A percentile compares a stretch with the other conserved stretches of the same genome.
Conservation (phyloP, 768 basidiomycete species). For the Termitomyces heimii region DNA sequence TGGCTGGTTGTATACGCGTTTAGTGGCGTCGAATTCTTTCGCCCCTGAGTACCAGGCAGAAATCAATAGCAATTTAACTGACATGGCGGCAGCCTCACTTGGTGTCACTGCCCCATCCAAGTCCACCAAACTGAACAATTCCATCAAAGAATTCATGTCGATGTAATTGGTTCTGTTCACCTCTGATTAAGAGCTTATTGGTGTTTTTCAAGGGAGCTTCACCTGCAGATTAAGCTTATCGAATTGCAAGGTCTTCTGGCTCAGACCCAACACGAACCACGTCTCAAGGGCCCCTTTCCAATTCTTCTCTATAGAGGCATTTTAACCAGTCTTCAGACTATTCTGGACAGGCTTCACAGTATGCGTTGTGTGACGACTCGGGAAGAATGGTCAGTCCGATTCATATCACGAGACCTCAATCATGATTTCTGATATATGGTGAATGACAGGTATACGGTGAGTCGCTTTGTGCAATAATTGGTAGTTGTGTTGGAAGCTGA, state of each 20-base stretch:
- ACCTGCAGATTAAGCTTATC: conserved; percentile 87
- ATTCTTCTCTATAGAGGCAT: conserved; percentile 78
- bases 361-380: conserved; percentile 97
- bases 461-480: conserved; percentile 14
- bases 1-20: conserved; percentile 90
- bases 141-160: conserved; percentile 85
- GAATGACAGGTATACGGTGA: conserved; percentile 61
- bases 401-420: conserved; percentile 7
- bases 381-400: conserved; percentile 74
- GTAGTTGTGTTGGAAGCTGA: not conserved
- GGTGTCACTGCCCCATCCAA: conserved; percentile 28
- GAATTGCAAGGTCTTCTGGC: conserved; percentile 79
- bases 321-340: conserved; percentile 76
- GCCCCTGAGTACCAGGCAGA: conserved; percentile 39
- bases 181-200: not conserved
- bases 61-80: conserved; percentile 17
- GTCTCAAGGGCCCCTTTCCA: conserved; percentile 94
- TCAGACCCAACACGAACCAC: conserved; percentile 89
- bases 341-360: conserved; percentile 85
- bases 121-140: conserved; percentile 46
- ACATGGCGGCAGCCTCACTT: conserved; percentile 19
- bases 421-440: not conserved
- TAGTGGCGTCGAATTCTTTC: conserved; percentile 85
- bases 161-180: conserved; percentile 49
- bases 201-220: conserved; percentile 69